A percentile compares a stretch with the other conserved stretches of the same genome.
These are phyloP conservation scores for Diplocarpon mali DNA, from an alignment of 2,329 filamentous ascomycete species.

Conservation along the genomic window DNA sequence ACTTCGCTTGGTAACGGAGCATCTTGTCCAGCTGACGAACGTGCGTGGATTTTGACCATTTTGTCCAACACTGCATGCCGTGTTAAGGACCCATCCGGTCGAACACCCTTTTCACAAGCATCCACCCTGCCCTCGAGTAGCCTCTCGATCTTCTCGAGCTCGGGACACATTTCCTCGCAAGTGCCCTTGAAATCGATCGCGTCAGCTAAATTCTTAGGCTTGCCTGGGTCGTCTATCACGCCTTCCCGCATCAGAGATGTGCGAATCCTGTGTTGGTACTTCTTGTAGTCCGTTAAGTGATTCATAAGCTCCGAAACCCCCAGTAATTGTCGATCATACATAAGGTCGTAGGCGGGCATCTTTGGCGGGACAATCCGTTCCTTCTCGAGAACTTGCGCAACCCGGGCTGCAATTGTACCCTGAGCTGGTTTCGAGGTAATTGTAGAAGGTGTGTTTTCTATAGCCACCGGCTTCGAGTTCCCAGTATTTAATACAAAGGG, in stretches of 20 bases:
- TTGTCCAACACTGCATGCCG: constrained; percentile 34
- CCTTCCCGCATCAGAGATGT: constrained; percentile 46
- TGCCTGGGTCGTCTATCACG: constrained; percentile 54
- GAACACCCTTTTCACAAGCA: constrained; percentile 39
- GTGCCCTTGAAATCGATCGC: constrained; percentile 58
- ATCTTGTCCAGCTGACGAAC: constrained; percentile 58
- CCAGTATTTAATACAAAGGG: neutral
- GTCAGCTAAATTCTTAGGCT: constrained; percentile 49
- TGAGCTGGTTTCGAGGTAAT: neutral
- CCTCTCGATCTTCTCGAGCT: constrained; percentile 52
- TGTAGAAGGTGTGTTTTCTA: neutral
- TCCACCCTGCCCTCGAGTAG: constrained; percentile 51
- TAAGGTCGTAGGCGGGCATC: constrained; percentile 34
- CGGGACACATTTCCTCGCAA: constrained; percentile 59
- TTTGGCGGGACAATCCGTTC: constrained; percentile 36
- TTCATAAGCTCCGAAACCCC: constrained; percentile 41
- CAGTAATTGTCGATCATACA: constrained; percentile 6
- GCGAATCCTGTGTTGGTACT: constrained; percentile 46
- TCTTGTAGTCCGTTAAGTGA: constrained; percentile 44
- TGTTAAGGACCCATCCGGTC: constrained; percentile 32
- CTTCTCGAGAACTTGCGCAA: constrained; percentile 4
- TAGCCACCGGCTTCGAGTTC: no score
- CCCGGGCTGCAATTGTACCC: constrained; percentile 5
- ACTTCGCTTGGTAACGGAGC: constrained; percentile 59
- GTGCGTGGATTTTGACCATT: constrained; percentile 58